Base-by-base conservation (phyloP, 805 yeast species). In the Schwanniomyces occidentalis region DNA sequence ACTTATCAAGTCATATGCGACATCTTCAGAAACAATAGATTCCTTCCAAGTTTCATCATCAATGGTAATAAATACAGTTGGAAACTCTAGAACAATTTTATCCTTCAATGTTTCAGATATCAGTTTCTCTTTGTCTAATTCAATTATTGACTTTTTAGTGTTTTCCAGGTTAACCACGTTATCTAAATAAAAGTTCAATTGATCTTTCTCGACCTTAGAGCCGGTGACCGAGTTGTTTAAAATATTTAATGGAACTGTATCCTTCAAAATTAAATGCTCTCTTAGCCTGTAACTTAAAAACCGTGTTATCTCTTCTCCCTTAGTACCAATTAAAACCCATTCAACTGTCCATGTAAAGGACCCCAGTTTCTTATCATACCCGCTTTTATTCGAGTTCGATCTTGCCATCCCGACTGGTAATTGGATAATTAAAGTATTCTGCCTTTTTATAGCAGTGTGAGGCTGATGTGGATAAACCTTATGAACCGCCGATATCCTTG, bases 271-370 rank as follows among this genome's bases (percentile, higher is more conserved):
- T 2, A 50, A 34, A 9, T 47, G 47, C 38, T 76, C 82, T 27
- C 60, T 61, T 12, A 70, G 49, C 28, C 71, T 61, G 38, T 52
- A 71, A 38, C 73, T 72, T n/a, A 71, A 42, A 37, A 72, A 69
- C n/a, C 56, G 51, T 12, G 58, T 52, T 6, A 47, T 22, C 14
- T 58, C 61, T 3, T 34, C 24, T 1, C 52, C 60, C 4, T 54
- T 45, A 8, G 53, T 51, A 9, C 55, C 58, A 4, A 74, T 54
- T 2, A 80, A 40, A 1, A 75, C 52, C 85, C 88, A 84, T 53
- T 88, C 95, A 0, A 88, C 59, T 0, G 95, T 82, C 96, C 96
- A 88, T 12, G 74, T 75, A 53, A 75, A 87, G 6, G 73, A 54
- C 33, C 79, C 75, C 40, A 69, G 60, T 40, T 72, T 72, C 52